Base-by-base conservation (phyloP, 2,329 filamentous ascomycete species). In the Cladophialophora exuberans region DNA sequence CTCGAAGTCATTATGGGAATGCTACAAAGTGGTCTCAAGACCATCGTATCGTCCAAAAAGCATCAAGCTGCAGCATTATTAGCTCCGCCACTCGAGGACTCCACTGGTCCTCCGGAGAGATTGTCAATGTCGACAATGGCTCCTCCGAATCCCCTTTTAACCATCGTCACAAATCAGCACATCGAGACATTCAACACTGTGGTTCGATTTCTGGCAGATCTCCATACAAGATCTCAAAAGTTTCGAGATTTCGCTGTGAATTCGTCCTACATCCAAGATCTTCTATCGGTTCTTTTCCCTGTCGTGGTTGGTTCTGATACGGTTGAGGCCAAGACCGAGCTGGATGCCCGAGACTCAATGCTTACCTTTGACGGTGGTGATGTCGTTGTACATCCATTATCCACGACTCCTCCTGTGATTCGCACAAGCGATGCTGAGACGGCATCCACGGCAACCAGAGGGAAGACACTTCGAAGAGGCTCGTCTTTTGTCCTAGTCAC, bases 401-500 rank as follows among this genome's bases (percentile, higher is more conserved):
- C 84, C 1, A 84, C 84, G 72, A 59, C 73, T 46, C 83, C 65
- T 13, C 87, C 88, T 0, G 87, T 93, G 28, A 83, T 97, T 17
- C 83, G 88, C 59, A 92, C 89, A 3, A 83, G 84, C 15, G 86
- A 83, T 4, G 79, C 83, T 71, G 43, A 81, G 72, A 49, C 73
- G 71, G 52, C 79, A 30, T 75, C 77, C 11, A 73, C 72, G n/a
- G 72, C 45, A 22, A 53, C 47, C n/a, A 45, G 62, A 49, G 60
- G 57, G 15, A 60, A 62, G 25, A 54, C 56, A 17, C 77, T 95
- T 22, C 84, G 87, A 28, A 85, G 92, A 64, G 87, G 89, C 1
- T 97, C 93, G 0, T 97, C 93, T 0, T 99, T 97, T 69, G 86
- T 97, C 25, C 81, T 99, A 1, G 79, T 99, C 18, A 91, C 89